Base-by-base conservation (phyloP, 805 yeast genomes). In the Suhomyces faveliae region DNA sequence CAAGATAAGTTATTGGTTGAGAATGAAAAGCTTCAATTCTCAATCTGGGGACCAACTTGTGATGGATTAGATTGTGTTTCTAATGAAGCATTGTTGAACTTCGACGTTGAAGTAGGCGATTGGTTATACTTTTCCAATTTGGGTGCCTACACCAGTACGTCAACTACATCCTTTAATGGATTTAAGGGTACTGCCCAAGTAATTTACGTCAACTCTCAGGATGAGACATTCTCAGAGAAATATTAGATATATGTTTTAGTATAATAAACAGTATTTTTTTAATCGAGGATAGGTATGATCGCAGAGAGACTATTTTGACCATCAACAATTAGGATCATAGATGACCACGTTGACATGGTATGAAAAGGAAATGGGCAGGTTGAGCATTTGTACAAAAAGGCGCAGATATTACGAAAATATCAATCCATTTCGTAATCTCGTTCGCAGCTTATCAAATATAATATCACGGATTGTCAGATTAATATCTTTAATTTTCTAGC, bases 11-110 rank as follows among this genome's bases (percentile, higher is more conserved):
- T 29, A 35, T 22, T 45, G 41, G 10, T 48, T 30, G 53, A 51
- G 23, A 23, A 43, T 25, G 50, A 48, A 50, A 62, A 65, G 37
- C 59, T 65, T 53, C 65, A 64, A 39, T 85, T 79, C 45, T 87
- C 96, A 3, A 77, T 94, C 51, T 92, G 99, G 99, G 99, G 99
- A 5, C 99, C 98, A 40, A 92, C 98, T 15, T 92, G 99, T 71
- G 99, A 92, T 68, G 97, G 97, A 3, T 75, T 92, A 53, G 99
- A 92, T 66, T 86, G 96, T 65, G 81, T 92, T 49, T 65, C 86
- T 15, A 64, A 73, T 41, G 73, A 71, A 30, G 71, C 81, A 50
- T 57, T 56, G 29, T 73, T 92, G 59, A 74, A 83, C 15, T 74
- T 78, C 46, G 81, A 82, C 35, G 82, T 89, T 39, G 72, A 74